Conservation (phyloP, 768 basidiomycete genomes). For the Macrolepiota albuminosa region DNA sequence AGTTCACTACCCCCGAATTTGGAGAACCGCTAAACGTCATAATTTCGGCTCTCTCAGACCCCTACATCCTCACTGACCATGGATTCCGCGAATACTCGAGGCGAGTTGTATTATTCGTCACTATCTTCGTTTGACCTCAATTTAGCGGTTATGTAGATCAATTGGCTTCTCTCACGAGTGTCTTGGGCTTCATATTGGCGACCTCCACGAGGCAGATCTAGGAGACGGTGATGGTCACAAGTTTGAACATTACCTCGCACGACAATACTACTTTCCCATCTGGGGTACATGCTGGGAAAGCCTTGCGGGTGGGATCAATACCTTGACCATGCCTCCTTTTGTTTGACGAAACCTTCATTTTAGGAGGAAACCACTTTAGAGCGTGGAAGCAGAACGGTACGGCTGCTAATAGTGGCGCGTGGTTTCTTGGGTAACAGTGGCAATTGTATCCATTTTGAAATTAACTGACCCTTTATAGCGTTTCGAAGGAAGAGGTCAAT, state of each 20-base stretch:
- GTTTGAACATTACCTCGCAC: conserved; percentile 63
- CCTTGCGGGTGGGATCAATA: conserved; percentile 44
- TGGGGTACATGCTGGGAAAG: conserved; percentile 91
- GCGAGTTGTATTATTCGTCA: conserved; percentile 28
- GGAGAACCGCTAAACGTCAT: conserved; percentile 87
- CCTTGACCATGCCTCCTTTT: neutral
- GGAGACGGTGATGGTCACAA: conserved; percentile 78
- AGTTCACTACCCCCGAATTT: conserved; percentile 61
- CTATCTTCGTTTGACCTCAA: neutral
- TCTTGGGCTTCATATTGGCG: conserved; percentile 71
- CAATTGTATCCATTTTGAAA: neutral
- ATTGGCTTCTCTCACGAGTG: conserved; percentile 83
- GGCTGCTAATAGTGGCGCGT: conserved; percentile 64
- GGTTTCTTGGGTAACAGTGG: conserved; percentile 70
- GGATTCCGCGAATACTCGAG: conserved; percentile 71
- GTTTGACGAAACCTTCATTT: conserved; percentile 2
- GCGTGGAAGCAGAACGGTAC: conserved; percentile 89
- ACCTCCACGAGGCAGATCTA: conserved; percentile 73
- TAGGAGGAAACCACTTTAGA: conserved; percentile 85
- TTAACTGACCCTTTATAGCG: conserved; percentile 33
- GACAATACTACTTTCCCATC: conserved; percentile 73
- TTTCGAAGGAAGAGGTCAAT: conserved; percentile 63
- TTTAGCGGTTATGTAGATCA: conserved; percentile 40
- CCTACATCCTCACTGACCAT: conserved; percentile 68
- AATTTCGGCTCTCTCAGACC: conserved; percentile 74